Base-by-base conservation (phyloP, 495 filamentous ascomycete genomes). In the Hyaloscypha finlandica region DNA sequence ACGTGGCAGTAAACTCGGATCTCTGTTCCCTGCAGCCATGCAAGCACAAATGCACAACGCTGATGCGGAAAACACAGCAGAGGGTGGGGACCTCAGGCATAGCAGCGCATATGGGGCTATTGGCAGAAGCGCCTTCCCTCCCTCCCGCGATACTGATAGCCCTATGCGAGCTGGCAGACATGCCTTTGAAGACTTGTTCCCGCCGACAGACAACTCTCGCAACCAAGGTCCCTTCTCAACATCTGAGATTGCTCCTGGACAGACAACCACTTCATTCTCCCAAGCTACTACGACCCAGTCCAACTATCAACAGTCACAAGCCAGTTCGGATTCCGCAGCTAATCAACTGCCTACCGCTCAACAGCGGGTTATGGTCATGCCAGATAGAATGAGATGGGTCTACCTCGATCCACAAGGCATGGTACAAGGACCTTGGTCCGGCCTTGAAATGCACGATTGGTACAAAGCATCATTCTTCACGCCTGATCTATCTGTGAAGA, bases 361-460 rank as follows among this genome's bases (percentile, higher is more conserved):
- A 70, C 91, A 93, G 65, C 86, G 89, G 11, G 90, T 88, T 25
- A 97, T 98, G 91, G 94, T 99, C n/a, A 98, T 99, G 95, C 95
- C 95, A 20, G 95, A 99, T 76, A 85, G 96, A 22, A 99, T 99
- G 90, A 86, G 94, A 70, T 99, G 95, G 95, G 94, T 97, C 33
- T 99, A 99, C 73, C 88, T 94, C 35, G 95, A 99, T 76, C 95
- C 96, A 4, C 90, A 94, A 75, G 93, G 94, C 51, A 88, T 89
- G 55, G 89, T 91, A 39, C 95, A 98, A 77, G 95, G 95, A 1
- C 95, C 95, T 5, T 99, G 93, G 82, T 96, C 92, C 48, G 95
- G 95, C 4, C 81, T 99, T 57, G 95, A 98, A 77, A 99, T 99
- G 95, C 94, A 99, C 73, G 95, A 99, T 72, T 99, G 95, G 95